Percentiles rank a stretch among this genome's conserved stretches.
phyloP scores from a whole-genome alignment of 129 eudicot species.

The Centrapalus pauciflorus region DNA sequence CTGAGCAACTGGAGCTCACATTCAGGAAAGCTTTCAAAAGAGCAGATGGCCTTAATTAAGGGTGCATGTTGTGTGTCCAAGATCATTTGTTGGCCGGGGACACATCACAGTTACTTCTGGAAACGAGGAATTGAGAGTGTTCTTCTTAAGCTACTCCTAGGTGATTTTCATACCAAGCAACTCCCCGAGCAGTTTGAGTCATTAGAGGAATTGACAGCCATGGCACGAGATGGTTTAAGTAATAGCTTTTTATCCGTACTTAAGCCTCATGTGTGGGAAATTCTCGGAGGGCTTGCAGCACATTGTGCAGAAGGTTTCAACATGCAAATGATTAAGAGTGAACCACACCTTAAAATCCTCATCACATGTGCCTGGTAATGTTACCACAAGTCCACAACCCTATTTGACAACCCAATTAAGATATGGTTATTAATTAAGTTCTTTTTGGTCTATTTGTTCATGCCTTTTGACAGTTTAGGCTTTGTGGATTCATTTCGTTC shows the following conservation, averaged over 20 bases:
- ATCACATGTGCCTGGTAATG: slow-evolving; percentile 80
- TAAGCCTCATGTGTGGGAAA: slow-evolving; percentile 83
- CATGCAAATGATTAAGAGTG: slow-evolving; percentile 28
- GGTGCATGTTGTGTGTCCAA: slow-evolving; percentile 72
- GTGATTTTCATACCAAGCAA: slow-evolving; percentile 29
- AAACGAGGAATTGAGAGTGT: slow-evolving; percentile 53
- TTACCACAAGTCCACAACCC: neutral
- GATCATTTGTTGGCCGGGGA: slow-evolving; percentile 73
- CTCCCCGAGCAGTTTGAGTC: slow-evolving; percentile 21
- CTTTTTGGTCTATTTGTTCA: slow-evolving; percentile 3
- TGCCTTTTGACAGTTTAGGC: slow-evolving; percentile 46
- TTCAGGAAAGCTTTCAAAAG: slow-evolving; percentile 47
- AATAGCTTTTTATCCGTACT: slow-evolving; percentile 28
- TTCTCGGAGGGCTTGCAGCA: slow-evolving; percentile 80
- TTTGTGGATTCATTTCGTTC: slow-evolving; percentile 49
- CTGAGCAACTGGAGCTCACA: slow-evolving; percentile 31
- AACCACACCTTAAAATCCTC: slow-evolving; percentile 41
- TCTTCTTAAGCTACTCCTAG: slow-evolving; percentile 50
- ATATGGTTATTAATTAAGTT: neutral
- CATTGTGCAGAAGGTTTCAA: slow-evolving; percentile 47
- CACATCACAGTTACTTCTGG: slow-evolving; percentile 73
- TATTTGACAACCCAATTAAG: neutral
- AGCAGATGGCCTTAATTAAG: slow-evolving; percentile 38
- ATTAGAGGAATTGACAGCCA: slow-evolving; percentile 31
- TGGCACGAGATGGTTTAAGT: slow-evolving; percentile 36